These are phyloP conservation scores for Trichosanthes cucumerina DNA, from an alignment of 306 rosid species.

Conservation along the genomic window DNA sequence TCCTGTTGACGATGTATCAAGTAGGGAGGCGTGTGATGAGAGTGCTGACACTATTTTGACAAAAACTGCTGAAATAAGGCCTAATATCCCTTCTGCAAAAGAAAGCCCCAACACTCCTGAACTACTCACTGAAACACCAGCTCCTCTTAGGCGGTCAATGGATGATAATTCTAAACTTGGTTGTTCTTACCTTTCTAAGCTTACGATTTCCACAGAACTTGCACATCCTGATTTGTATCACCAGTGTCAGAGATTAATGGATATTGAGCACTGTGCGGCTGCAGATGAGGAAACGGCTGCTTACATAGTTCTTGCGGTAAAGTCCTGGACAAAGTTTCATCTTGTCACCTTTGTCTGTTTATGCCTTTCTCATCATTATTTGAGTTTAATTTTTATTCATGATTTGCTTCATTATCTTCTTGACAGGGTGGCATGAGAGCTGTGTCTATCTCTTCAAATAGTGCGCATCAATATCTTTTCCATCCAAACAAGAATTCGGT, in stretches of 20 bases:
- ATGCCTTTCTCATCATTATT: neutral
- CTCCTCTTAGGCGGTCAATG: conserved; percentile 20
- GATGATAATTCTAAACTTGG: conserved; percentile 41
- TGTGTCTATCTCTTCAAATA: conserved; percentile 32
- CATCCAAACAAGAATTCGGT: conserved; percentile 46
- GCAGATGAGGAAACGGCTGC: conserved; percentile 32
- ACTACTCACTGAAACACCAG: conserved; percentile 29
- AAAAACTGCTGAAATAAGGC: conserved; percentile 45
- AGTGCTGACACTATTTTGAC: conserved; percentile 26
- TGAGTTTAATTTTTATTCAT: neutral
- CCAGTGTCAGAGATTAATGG: conserved; percentile 50
- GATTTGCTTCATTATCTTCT: neutral
- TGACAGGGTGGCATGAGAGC: conserved; percentile 54
- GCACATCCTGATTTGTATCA: conserved; percentile 53
- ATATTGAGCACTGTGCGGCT: conserved; percentile 29
- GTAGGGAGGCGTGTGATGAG: conserved; percentile 48
- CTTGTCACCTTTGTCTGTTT: neutral
- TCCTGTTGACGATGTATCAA: conserved; percentile 37
- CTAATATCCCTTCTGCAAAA: conserved; percentile 38
- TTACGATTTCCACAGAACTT: conserved; percentile 68
- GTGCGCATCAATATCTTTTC: conserved; percentile 35
- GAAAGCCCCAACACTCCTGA: conserved; percentile 33
- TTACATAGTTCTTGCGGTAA: conserved; percentile 50
- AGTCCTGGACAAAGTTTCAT: conserved; percentile 7
- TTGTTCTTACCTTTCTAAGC: conserved; percentile 74